Evolutionary conservation across 1,139 yeast genomes (phyloP), one percentile per base, ranked within the genome.

Genomic region (Saccharomycopsis phalli): DNA sequence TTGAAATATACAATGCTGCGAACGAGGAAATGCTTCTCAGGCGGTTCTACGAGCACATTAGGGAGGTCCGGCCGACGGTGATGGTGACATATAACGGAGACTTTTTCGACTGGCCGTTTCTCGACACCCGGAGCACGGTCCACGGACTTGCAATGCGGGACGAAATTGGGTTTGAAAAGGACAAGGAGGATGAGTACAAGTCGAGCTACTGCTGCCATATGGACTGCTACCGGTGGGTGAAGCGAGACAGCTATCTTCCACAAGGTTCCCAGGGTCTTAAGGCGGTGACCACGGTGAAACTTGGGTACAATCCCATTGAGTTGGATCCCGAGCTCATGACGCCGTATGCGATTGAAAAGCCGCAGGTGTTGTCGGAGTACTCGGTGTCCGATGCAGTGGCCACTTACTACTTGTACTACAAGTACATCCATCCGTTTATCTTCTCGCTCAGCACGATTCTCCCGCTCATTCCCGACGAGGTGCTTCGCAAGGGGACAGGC

Each of bases 331-430:
- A 93, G 61, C 64, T 88, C 39, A 93, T 93, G 99, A 87, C 96
- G 0, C 95, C 96, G 0, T 91, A 88, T 57, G 99, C 99, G 2
- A 77, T 78, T 50, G 95, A 88, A 54, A 76, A 81, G 51, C 98
- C 99, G 0, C 98, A 93, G 56, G 63, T 81, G 3, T 63, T 93
- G 47, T 84, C 98, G 0, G 98, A 93, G 57, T 93, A 93, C 60
- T 93, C 98, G 1, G 99, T 93, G 20, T 93, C 98, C 44, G 99
- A 93, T 69, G 99, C 99, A 3, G 98, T 93, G 36, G 98, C 98
- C 4, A 93, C 99, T 1, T 93, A 88, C 57, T 93, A 93, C 58
- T 68, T 93, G 38, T 93, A 88, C 64, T 88, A 82, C 76, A 93
- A 93, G 59, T 93, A 91, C 56, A 96, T 93, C 35, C 97, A 88